Conservation (phyloP, 2,329 filamentous ascomycete species). For the Venturia effusa region DNA sequence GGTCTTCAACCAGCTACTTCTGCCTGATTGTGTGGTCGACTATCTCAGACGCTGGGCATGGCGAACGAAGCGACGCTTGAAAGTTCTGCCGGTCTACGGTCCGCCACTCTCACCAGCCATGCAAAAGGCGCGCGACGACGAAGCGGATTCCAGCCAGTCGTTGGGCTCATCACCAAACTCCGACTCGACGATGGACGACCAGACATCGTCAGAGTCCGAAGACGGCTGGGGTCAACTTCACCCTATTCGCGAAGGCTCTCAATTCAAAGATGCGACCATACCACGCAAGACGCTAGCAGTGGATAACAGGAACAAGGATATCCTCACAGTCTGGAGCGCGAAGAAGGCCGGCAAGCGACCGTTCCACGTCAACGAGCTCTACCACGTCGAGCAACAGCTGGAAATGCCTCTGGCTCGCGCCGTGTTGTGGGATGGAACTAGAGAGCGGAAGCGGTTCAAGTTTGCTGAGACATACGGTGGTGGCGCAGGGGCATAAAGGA, state of each 20-base stretch:
- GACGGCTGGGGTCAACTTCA: neutral
- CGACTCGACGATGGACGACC: neutral
- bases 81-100: neutral
- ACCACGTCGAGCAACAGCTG: neutral
- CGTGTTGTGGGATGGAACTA: neutral
- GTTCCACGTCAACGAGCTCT: conserved; percentile 5
- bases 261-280: neutral
- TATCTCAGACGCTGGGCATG: neutral
- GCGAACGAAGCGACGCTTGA: neutral
- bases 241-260: neutral
- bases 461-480: neutral
- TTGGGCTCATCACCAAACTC: neutral
- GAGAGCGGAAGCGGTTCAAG: neutral
- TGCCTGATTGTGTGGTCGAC: neutral
- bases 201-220: neutral
- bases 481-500: too few species aligned
- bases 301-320: neutral
- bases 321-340: neutral
- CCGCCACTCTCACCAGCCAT: neutral
- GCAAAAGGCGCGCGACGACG: neutral
- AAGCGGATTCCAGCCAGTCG: neutral
- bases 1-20: neutral
- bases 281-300: neutral
- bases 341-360: conserved; percentile 4
- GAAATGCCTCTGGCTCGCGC: neutral